phyloP scores from a whole-genome alignment of 352 stramenopile species.

The Phytophthora nicotianae region DNA sequence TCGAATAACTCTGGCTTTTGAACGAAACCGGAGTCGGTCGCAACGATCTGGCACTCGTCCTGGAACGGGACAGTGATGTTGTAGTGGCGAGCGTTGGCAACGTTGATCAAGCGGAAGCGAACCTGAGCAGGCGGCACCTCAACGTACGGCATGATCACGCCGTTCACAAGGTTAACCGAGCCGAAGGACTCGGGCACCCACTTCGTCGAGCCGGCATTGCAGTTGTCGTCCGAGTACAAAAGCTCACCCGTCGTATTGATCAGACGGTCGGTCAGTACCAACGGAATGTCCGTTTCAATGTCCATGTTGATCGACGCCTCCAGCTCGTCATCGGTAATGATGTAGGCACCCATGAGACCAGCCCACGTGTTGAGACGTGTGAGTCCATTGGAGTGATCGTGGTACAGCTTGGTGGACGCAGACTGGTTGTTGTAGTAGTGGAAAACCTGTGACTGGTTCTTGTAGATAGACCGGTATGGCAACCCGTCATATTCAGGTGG shows the following conservation, averaged over 20 bases:
- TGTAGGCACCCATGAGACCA: constrained; percentile 56
- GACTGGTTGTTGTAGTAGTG: constrained; percentile 69
- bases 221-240: constrained; percentile 62
- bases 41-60: constrained; percentile 62
- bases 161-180: constrained; percentile 59
- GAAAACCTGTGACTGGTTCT: constrained; percentile 56
- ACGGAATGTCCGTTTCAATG: constrained; percentile 59
- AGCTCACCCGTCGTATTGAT: constrained; percentile 49
- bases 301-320: constrained; percentile 53
- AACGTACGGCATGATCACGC: constrained; percentile 59
- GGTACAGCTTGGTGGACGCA: constrained; percentile 58
- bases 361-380: constrained; percentile 70
- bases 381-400: constrained; percentile 62
- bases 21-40: constrained; percentile 67
- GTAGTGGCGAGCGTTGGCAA: constrained; percentile 76
- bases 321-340: constrained; percentile 48
- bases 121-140: constrained; percentile 69
- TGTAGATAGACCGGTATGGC: constrained; percentile 54
- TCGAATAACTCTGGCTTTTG: constrained; percentile 27
- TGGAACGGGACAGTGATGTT: constrained; percentile 74
- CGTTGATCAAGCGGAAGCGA: constrained; percentile 66
- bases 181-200: constrained; percentile 68
- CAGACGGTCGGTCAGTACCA: constrained; percentile 51
- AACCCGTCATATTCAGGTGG: constrained; percentile 54
- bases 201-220: constrained; percentile 33